Base-by-base conservation (phyloP, 1,284 basidiomycete species). In the Pyrrhoderma lamaoense region DNA sequence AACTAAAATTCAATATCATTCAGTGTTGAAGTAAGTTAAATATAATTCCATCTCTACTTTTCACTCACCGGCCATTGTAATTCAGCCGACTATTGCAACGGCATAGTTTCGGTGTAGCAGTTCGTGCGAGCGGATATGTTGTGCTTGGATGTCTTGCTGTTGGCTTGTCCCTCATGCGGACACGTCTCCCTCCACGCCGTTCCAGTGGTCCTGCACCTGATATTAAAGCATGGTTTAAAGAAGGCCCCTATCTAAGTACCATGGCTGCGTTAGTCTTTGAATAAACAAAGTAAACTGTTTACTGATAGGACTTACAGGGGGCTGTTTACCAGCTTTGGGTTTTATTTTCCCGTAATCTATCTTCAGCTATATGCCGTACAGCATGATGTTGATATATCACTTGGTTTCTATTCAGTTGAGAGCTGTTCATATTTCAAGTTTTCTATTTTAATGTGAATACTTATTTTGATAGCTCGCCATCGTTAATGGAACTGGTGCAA, bases 291-390 rank as follows among this genome's bases (percentile, higher is more conserved):
- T 21, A 16, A n/a, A 21, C 5, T 43, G 42, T 14, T 22, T 18
- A 3, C 22, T 19, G 14, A 43, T 23, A 9, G 8, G 22, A 31
- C 5, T 23, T 22, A 9, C 11, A 46, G 45, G 4, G 35, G 27
- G 18, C 25, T 37, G 8, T 46, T 46, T 25, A 25, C 35, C 4
- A 37, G 25, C 27, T 23, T 46, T 21, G 47, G 45, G 9, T 21
- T 52, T 72, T 74, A 67, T 55, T 71, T 71, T 54, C 71, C 73
- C 0, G 64, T 70, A 22, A 74, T 71, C 59, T 75, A 72, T 57
- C 53, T 75, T 2, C 73, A 75, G 52, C 57, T 74, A 3, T 66
- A 70, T 47, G 65, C 72, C 3, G 67, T 60, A 14, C 3, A 19
- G 40, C 39, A 42, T 14, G 49, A 47, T 11, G 25, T 58, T 16